A percentile compares a stretch with the other conserved stretches of the same genome.
These are phyloP conservation scores for Monilinia polystroma DNA, from an alignment of 2,329 filamentous ascomycete genomes.

Conservation along the genomic window DNA sequence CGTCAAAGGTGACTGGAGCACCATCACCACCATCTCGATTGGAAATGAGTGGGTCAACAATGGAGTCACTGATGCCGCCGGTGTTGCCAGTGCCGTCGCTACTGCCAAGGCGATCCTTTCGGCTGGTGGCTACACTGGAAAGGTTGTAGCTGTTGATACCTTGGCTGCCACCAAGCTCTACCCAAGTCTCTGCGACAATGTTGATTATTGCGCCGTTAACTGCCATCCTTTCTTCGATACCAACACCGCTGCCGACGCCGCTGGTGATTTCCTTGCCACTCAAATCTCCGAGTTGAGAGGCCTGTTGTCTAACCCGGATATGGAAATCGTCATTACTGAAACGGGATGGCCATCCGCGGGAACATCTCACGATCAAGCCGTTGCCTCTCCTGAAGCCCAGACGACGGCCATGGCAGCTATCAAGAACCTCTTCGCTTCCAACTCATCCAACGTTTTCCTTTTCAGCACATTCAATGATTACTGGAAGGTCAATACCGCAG, in stretches of 20 bases:
- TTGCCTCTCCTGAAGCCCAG: constrained; percentile 69
- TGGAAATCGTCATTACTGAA: constrained; percentile 74
- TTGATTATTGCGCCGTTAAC: constrained; percentile 77
- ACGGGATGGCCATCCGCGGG: constrained; percentile 80
- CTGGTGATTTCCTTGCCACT: constrained; percentile 65
- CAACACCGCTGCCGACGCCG: constrained; percentile 55
- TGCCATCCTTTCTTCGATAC: constrained; percentile 81
- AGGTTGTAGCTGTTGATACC: constrained; percentile 78
- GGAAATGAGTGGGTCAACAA: constrained; percentile 80
- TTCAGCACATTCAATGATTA: constrained; percentile 78
- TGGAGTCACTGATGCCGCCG: constrained; percentile 50
- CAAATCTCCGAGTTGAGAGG: constrained; percentile 50
- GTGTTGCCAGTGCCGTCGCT: constrained; percentile 59
- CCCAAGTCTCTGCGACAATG: constrained; percentile 64
- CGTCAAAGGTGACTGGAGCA: constrained; percentile 62
- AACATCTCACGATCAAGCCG: constrained; percentile 61
- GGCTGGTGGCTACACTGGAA: constrained; percentile 64
- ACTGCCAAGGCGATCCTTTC: constrained; percentile 58
- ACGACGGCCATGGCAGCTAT: constrained; percentile 63
- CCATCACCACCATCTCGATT: constrained; percentile 69
- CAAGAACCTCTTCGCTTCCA: constrained; percentile 54
- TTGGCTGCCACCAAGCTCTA: constrained; percentile 66
- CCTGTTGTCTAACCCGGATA: constrained; percentile 46
- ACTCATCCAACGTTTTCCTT: constrained; percentile 58
- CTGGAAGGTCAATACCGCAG: constrained; percentile 68